Evolutionary conservation across 805 yeast genomes (phyloP).

Genomic region (Saccharomycopsis malanga): DNA sequence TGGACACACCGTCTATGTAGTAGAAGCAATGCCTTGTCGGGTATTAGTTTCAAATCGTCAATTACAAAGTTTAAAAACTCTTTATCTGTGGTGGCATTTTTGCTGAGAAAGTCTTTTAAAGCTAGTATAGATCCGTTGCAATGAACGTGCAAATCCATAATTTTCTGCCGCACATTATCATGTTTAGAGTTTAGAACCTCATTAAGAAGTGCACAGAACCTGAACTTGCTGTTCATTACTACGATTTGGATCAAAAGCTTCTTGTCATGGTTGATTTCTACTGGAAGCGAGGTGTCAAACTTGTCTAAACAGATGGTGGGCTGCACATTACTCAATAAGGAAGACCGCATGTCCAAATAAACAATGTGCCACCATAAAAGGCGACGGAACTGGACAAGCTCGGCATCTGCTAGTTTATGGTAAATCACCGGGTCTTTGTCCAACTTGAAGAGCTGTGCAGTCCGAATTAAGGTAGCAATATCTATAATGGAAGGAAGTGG

Average conservation of each 20-base stretch:
- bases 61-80: background rate
- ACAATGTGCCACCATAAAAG: conserved; percentile 65
- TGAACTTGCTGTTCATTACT: conserved; percentile 47
- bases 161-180: conserved; percentile 45
- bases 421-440: conserved; percentile 55
- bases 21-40: conserved; percentile 15
- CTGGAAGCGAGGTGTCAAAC: conserved; percentile 51
- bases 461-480: conserved; percentile 47
- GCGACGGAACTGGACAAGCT: conserved; percentile 45
- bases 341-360: conserved; percentile 49
- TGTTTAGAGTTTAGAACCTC: conserved; percentile 39
- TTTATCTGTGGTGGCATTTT: background rate
- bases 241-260: conserved; percentile 39
- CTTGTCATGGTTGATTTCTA: conserved; percentile 33
- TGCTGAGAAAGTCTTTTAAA: conserved; percentile 28
- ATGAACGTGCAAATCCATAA: conserved; percentile 42
- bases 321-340: conserved; percentile 47
- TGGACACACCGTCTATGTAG: background rate
- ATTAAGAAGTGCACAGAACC: conserved; percentile 44
- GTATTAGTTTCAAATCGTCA: conserved; percentile 1
- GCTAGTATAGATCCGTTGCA: conserved; percentile 43
- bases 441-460: conserved; percentile 48
- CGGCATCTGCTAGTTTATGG: conserved; percentile 42
- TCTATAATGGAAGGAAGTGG: conserved; percentile 52
- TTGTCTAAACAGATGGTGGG: conserved; percentile 48